Base-by-base conservation (phyloP, 805 yeast species). In the Saturnispora besseyi region DNA sequence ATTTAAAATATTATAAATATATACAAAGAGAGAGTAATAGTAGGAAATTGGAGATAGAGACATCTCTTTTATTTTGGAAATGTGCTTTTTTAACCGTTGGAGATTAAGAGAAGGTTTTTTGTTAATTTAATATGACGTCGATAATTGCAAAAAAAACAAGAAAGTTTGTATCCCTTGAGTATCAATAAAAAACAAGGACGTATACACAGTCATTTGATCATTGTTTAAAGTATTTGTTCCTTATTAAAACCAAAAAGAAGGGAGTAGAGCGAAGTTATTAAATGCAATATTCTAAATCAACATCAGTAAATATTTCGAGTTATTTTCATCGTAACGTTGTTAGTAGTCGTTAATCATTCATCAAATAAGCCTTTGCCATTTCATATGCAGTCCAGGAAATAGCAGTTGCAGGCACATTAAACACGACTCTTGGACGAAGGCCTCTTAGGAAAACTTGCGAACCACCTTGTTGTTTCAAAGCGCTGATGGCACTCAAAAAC, bases 321-420 rank as follows among this genome's bases (percentile, higher is more conserved):
- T 26, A 26, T 26, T 26, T 8, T 6, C 9, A 8, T 26, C 29
- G 9, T 26, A 15, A 22, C 24, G 15, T 22, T 18, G 40, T 8
- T n/a, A 9, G 24, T 36, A 26, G 24, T 32, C 46, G 18, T 45
- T 46, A 13, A 11, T 40, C 36, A 26, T 47, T 42, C 45, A 41
- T 47, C 18, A 47, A 24, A 28, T 83, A 74, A 57, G 79, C 82
- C 68, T 91, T 91, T 41, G 96, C 97, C 91, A 90, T 87, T 66
- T 91, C 99, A 67, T 91, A 91, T 28, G 96, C 87, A 1, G 98
- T 91, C 98, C 98, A 91, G 56, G 95, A 82, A 54, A 91, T 89
- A 21, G 98, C 98, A 8, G 98, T 91, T 43, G 95, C 82, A 22
- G 99, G 99, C 64, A 91, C 89, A 66, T 89, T 89, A 57, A 93